Evolutionary conservation across 2,329 filamentous ascomycete species (phyloP).

Genomic region (Sporothrix phasma): DNA sequence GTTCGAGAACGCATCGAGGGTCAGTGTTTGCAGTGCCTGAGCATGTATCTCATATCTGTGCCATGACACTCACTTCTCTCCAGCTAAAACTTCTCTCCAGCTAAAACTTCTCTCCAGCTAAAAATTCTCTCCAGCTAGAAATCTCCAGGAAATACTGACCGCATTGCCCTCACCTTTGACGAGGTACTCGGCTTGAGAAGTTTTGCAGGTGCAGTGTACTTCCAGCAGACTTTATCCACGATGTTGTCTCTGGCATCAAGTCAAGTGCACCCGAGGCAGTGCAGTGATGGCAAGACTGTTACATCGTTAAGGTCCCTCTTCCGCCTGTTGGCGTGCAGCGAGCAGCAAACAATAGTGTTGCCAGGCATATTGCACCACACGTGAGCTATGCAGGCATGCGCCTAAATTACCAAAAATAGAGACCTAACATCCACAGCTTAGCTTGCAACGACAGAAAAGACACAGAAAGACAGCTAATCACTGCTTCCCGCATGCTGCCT

Average conservation of each 20-base stretch:
- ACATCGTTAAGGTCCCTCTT: not conserved
- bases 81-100: not conserved
- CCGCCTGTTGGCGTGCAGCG: not conserved
- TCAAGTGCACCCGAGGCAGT: not conserved
- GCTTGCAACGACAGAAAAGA: not conserved
- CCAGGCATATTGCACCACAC: not conserved
- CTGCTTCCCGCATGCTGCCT: not conserved
- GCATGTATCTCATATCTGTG: not conserved
- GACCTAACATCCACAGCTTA: not conserved
- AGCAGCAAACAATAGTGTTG: not conserved
- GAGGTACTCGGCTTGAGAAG: too few species aligned
- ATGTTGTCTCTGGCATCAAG: too few species aligned
- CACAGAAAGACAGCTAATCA: not conserved
- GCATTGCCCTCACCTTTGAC: too few species aligned
- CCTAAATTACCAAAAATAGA: not conserved
- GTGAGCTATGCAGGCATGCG: slow-evolving; percentile 3
- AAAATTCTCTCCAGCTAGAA: not conserved
- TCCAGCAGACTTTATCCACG: too few species aligned
- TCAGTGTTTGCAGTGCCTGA: not conserved
- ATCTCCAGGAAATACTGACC: too few species aligned
- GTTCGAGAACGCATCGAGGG: not conserved
- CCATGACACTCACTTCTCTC: not conserved
- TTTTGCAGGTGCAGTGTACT: too few species aligned
- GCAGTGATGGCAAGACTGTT: not conserved
- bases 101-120: not conserved